Evolutionary conservation across 2,329 filamentous ascomycete genomes (phyloP), one percentile per base, ranked within the genome.

Genomic region (Aureobasidium sp.): DNA sequence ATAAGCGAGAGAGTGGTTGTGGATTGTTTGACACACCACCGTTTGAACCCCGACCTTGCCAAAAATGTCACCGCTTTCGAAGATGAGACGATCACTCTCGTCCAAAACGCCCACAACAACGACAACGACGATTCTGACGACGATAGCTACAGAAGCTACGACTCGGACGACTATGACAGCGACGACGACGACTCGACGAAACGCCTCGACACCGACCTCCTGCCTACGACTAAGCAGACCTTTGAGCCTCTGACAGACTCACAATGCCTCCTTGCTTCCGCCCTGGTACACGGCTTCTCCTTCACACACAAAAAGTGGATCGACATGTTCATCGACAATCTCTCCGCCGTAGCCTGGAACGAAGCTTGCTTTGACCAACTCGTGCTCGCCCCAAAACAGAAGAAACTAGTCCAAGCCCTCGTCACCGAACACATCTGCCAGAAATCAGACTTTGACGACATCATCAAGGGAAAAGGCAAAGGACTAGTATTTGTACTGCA

Each of bases 401-500:
- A 73, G 58, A 65, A 67, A 25, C 64, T 74, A 9, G 68, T 75
- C 8, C 67, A 68, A 49, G 68, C 72, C 3, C 65, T 75, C 3
- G 71, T 74, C 3, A 66, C 70, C 15, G 71, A 66, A 48, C 72
- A 68, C 57, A 67, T 63, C 51, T 67, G 65, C 61, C 67, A 67
- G 51, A 65, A 62, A 36, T 51, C 49, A 61, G 67, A 68, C 48
- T 68, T 71, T 41, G 70, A 71, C 44, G 70, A 72, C 55, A 68
- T 72, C 42, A 67, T 72, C 31, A 68, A 70, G 45, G 68, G 68
- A 0, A 76, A 76, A 62, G 74, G 75, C 22, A 74, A 75, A 53
- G 75, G 75, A 0, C 62, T 76, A 0, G 64, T 73, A 9, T 67
- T 76, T 3, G 68, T 77, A 0, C 63, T 78, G 0, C 70, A 70